These are phyloP conservation scores for Plasmodium chabaudi DNA, from an alignment of 169 alveolate genomes.

Conservation along the genomic window DNA sequence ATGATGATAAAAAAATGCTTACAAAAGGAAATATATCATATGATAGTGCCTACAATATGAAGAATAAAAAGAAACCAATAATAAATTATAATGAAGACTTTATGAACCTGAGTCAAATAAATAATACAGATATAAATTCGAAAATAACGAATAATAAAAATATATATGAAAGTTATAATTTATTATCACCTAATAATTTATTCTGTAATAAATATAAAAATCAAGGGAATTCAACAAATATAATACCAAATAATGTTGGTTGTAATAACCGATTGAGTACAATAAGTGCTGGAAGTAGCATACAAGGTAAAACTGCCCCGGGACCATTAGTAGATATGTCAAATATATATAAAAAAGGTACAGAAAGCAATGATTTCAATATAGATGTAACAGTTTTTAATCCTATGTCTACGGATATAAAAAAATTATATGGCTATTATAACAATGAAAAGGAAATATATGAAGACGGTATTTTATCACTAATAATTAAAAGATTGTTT, in stretches of 20 bases:
- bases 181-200: constrained; percentile 36
- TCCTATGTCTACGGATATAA: constrained; percentile 72
- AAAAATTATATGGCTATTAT: constrained; percentile 63
- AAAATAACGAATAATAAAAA: constrained; percentile 2
- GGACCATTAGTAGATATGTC: constrained; percentile 43
- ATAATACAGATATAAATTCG: neutral
- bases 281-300: constrained; percentile 28
- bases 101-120: constrained; percentile 14
- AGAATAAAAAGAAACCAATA: constrained; percentile 8
- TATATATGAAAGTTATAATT: constrained; percentile 51
- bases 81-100: constrained; percentile 6
- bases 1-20: constrained; percentile 13
- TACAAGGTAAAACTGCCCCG: constrained; percentile 46
- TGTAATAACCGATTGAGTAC: constrained; percentile 17
- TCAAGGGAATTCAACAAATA: constrained; percentile 27
- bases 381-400: constrained; percentile 71
- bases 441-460: constrained; percentile 66
- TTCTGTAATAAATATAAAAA: constrained; percentile 44
- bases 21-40: neutral
- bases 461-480: constrained; percentile 67
- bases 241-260: constrained; percentile 11
- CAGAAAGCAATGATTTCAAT: constrained; percentile 26
- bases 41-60: constrained; percentile 2
- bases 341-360: constrained; percentile 31
- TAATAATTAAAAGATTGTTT: constrained; percentile 59